Evolutionary conservation across 345 rosid genomes (phyloP).

Genomic region (Moringa oleifera): DNA sequence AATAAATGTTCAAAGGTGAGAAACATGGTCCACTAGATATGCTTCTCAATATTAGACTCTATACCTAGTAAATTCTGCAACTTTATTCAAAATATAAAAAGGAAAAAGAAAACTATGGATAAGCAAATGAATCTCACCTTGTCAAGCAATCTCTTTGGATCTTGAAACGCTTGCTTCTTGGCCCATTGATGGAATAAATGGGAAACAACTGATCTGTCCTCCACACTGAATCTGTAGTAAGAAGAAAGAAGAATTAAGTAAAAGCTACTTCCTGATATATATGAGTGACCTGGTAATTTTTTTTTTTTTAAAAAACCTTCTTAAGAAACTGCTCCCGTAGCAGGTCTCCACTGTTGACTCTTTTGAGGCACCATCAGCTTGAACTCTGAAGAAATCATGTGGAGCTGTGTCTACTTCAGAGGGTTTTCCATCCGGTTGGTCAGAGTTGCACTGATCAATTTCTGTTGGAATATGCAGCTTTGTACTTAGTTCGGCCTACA

Average conservation of each 20-base stretch:
- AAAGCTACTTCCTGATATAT: not conserved
- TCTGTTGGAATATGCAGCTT: conserved; percentile 33
- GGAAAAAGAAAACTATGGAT: too few species aligned
- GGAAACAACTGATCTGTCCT: conserved; percentile 73
- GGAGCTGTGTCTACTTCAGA: conserved; percentile 20
- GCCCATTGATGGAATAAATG: conserved; percentile 96
- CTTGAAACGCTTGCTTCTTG: conserved; percentile 81
- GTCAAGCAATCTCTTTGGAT: conserved; percentile 75
- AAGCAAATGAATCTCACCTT: conserved; percentile 44
- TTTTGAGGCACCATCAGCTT: conserved; percentile 29
- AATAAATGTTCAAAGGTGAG: too few species aligned
- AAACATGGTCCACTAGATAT: not conserved
- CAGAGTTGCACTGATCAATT: conserved; percentile 15
- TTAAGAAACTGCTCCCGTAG: conserved; percentile 60
- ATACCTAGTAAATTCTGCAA: conserved; percentile 8
- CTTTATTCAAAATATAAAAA: too few species aligned
- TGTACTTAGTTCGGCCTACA: conserved; percentile 49
- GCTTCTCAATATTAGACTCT: not conserved
- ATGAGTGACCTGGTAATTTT: too few species aligned
- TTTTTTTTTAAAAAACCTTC: conserved; percentile 42
- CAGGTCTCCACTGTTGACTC: conserved; percentile 32
- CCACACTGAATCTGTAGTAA: conserved; percentile 64
- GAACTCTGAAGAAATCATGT: conserved; percentile 24
- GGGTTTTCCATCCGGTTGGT: conserved; percentile 25
- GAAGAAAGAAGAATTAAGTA: not conserved